Conservation (phyloP, 305 asterid genomes). For the Rubia occidens region DNA sequence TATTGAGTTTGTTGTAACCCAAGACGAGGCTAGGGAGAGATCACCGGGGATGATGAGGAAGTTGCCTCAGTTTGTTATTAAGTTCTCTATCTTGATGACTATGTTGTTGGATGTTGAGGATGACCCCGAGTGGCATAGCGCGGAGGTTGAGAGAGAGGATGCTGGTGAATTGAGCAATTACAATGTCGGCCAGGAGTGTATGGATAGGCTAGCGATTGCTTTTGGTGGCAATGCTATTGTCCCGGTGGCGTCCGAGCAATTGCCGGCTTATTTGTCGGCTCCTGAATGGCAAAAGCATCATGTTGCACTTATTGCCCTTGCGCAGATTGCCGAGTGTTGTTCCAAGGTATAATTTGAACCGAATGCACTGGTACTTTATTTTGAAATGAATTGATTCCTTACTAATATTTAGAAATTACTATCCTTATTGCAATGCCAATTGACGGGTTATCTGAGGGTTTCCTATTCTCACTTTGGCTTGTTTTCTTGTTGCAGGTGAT, state of each 20-base stretch:
- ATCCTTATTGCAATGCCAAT: not conserved
- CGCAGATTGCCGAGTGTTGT: constrained; percentile 92
- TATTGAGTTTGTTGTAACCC: constrained; percentile 72
- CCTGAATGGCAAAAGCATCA: constrained; percentile 94
- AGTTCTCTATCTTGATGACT: constrained; percentile 68
- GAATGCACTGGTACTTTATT: not conserved
- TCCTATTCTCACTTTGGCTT: constrained; percentile 3
- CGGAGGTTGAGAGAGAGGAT: constrained; percentile 77
- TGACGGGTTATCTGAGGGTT: not conserved
- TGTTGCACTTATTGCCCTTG: constrained; percentile 81
- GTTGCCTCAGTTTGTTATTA: constrained; percentile 73
- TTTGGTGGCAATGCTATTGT: constrained; percentile 86
- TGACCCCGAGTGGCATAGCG: constrained; percentile 82
- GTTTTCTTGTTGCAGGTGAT: constrained; percentile 42
- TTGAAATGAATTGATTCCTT: not conserved
- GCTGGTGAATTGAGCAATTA: constrained; percentile 86
- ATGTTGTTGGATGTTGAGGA: constrained; percentile 81
- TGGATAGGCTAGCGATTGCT: constrained; percentile 78
- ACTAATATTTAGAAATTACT: too few species aligned
- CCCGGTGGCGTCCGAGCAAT: constrained; percentile 81
- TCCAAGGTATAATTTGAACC: constrained; percentile 41
- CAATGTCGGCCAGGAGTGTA: constrained; percentile 82
- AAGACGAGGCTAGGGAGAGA: constrained; percentile 83
- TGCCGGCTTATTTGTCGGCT: constrained; percentile 61
- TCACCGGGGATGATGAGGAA: constrained; percentile 98